Evolutionary conservation across 176 grass and related monocot species (phyloP).

Genomic region (Calamus simplicifolius): DNA sequence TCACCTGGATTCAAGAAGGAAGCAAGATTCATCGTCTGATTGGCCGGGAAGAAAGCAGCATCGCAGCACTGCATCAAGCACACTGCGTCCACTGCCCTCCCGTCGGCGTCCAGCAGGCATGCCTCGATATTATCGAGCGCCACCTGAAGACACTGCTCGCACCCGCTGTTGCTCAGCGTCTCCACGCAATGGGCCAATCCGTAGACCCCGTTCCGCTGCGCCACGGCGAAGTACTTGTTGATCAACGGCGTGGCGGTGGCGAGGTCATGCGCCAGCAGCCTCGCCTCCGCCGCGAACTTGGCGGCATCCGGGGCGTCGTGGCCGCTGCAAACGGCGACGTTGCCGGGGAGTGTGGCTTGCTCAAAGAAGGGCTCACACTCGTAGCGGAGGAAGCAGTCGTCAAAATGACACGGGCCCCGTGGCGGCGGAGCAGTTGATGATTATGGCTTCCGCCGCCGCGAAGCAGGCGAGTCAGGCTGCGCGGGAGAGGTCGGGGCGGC

Average conservation of each 20-base stretch:
- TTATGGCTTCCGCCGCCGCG: constrained; percentile 29
- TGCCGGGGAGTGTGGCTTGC: constrained; percentile 43
- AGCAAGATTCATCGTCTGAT: constrained; percentile 48
- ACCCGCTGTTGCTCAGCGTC: constrained; percentile 39
- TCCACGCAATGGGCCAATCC: constrained; percentile 61
- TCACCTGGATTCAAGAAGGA: constrained; percentile 56
- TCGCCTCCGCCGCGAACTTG: constrained; percentile 19
- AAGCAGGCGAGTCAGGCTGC: constrained; percentile 50
- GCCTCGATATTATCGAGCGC: constrained; percentile 43
- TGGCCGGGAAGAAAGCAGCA: constrained; percentile 46
- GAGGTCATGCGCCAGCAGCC: constrained; percentile 48
- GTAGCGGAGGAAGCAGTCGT: constrained; percentile 72
- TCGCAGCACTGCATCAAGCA: constrained; percentile 84
- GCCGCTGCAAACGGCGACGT: constrained; percentile 43
- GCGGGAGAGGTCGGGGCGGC: constrained; percentile 46
- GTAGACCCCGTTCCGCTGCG: constrained; percentile 36
- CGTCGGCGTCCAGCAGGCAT: constrained; percentile 52
- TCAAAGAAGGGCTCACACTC: constrained; percentile 58
- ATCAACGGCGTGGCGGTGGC: constrained; percentile 27
- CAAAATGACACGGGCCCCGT: constrained; percentile 62
- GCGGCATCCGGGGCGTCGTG: constrained; percentile 2
- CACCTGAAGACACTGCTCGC: constrained; percentile 41
- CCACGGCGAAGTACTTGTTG: constrained; percentile 30
- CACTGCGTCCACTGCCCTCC: constrained; percentile 52
- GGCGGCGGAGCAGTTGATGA: constrained; percentile 29